phyloP scores from a whole-genome alignment of 2,329 filamentous ascomycete species.

The Cladophialophora carrionii region DNA sequence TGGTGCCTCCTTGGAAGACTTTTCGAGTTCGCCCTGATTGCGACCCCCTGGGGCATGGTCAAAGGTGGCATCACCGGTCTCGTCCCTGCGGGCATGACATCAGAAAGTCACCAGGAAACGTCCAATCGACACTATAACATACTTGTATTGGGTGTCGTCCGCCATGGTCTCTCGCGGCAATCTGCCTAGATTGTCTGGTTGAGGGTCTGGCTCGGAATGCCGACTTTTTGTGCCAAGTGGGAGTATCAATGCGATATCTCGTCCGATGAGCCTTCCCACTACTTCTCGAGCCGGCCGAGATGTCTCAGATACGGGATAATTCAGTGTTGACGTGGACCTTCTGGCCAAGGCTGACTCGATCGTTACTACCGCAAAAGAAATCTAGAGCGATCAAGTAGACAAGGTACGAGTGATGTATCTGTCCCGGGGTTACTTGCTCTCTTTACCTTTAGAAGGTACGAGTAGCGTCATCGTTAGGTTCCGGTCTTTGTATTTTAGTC shows the following conservation, averaged over 20 bases:
- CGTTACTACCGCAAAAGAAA: neutral
- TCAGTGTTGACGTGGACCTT: neutral
- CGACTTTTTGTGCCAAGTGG: neutral
- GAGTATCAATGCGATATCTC: neutral
- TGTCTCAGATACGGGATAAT: neutral
- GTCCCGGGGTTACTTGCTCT: neutral
- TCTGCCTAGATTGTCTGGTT: neutral
- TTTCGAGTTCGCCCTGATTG: constrained; percentile 6
- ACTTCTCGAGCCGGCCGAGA: neutral
- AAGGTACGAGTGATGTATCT: neutral
- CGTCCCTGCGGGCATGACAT: neutral
- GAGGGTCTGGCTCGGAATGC: neutral
- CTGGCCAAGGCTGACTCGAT: neutral
- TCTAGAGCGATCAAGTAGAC: neutral
- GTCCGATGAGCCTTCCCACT: neutral
- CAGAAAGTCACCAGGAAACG: neutral
- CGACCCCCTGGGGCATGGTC: constrained; percentile 14
- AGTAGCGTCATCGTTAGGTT: neutral
- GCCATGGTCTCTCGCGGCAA: constrained; percentile 4
- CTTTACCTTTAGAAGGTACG: neutral
- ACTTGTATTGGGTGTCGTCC: constrained; percentile 8
- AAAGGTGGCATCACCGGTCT: constrained; percentile 7
- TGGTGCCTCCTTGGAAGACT: neutral
- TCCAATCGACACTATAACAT: neutral
- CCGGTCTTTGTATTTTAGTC: neutral